These are phyloP conservation scores for Crithidia acanthocephali DNA, from an alignment of 208 protist genomes.

Conservation along the genomic window DNA sequence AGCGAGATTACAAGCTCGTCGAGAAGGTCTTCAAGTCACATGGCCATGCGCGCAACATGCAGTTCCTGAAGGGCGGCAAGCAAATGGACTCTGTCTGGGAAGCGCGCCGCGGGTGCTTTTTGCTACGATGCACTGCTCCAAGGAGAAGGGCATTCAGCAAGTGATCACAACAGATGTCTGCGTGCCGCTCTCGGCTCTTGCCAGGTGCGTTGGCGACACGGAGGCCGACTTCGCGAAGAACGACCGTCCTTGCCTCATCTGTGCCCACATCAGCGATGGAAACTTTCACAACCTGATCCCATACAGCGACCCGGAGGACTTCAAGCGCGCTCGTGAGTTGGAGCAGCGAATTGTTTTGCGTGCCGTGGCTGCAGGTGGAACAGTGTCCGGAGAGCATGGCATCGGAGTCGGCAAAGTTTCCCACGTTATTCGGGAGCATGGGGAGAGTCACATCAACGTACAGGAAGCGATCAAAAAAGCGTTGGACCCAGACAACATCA, in stretches of 20 bases:
- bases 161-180: constrained; percentile 69
- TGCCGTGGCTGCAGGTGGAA: constrained; percentile 57
- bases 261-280: constrained; percentile 18
- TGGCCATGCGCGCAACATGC: constrained; percentile 7
- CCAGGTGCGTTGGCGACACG: constrained; percentile 32
- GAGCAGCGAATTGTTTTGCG: constrained; percentile 63
- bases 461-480: too few relatives aligned
- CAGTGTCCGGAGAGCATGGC: constrained; percentile 43
- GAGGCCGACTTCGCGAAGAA: too few relatives aligned
- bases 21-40: constrained; percentile 22
- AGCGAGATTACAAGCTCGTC: constrained; percentile 34
- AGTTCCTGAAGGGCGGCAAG: constrained; percentile 32
- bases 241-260: too few relatives aligned
- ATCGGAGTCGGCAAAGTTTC: neutral
- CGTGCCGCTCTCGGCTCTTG: constrained; percentile 72
- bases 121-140: constrained; percentile 20
- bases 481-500: too few relatives aligned
- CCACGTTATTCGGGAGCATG: too few relatives aligned
- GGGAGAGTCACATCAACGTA: too few relatives aligned
- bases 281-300: constrained; percentile 85
- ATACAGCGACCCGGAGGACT: constrained; percentile 44
- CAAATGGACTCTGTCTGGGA: constrained; percentile 33
- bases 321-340: constrained; percentile 43
- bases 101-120: constrained; percentile 30
- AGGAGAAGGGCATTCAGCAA: constrained; percentile 22